Conservation (phyloP, 2,329 filamentous ascomycete genomes). For the Bisporella sp. region DNA sequence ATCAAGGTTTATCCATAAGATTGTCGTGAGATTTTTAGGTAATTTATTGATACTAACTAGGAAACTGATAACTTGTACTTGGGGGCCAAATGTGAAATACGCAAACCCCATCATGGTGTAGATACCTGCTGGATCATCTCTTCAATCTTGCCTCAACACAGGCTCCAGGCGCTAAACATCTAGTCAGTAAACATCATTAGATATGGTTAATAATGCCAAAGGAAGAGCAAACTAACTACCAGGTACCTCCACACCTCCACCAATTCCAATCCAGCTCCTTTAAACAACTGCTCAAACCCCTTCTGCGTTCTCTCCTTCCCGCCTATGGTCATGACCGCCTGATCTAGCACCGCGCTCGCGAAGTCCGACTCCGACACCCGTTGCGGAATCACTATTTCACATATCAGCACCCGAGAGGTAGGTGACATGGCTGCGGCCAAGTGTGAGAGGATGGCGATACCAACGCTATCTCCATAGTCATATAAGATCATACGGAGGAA, state of each 20-base stretch:
- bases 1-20: too few relatives aligned
- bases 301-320: slow-evolving; percentile 26
- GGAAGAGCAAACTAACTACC: too few relatives aligned
- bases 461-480: slow-evolving; percentile 16
- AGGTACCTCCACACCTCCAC: slow-evolving; percentile 1
- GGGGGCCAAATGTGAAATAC: too few relatives aligned
- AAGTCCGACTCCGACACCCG: slow-evolving; percentile 17
- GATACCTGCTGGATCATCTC: too few relatives aligned
- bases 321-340: slow-evolving; percentile 24
- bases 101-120: too few relatives aligned
- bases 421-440: slow-evolving; percentile 14
- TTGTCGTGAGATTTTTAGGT: too few relatives aligned
- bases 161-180: too few relatives aligned
- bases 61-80: too few relatives aligned
- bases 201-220: too few relatives aligned
- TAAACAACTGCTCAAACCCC: background rate
- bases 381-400: slow-evolving; percentile 10
- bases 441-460: slow-evolving; percentile 13
- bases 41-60: too few relatives aligned
- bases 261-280: background rate
- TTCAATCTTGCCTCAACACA: too few relatives aligned
- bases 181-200: too few relatives aligned
- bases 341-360: slow-evolving; percentile 29
- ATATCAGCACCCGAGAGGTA: slow-evolving; percentile 5
- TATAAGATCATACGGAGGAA: slow-evolving; percentile 20